These are phyloP conservation scores for Fusarium domesticum DNA, from an alignment of 2,329 filamentous ascomycete species.

Conservation along the genomic window DNA sequence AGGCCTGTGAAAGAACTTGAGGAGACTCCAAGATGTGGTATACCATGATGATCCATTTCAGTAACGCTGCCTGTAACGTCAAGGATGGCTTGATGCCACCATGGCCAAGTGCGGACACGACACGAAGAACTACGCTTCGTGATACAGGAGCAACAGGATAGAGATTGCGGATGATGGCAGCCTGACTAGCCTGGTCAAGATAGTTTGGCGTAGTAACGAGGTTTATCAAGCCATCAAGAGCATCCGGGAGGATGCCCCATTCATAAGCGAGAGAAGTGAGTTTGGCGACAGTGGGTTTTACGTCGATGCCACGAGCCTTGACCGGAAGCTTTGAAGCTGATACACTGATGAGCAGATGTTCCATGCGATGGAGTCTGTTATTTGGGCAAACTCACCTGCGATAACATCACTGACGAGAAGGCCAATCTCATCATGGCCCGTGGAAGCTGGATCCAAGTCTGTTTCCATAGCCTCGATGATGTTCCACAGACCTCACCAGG, in stretches of 20 bases:
- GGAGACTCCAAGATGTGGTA: slow-evolving; percentile 68
- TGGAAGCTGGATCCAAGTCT: slow-evolving; percentile 25
- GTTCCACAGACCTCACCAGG: background rate
- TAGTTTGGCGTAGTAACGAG: slow-evolving; percentile 64
- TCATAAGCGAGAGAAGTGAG: slow-evolving; percentile 64
- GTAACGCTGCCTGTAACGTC: slow-evolving; percentile 64
- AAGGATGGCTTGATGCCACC: slow-evolving; percentile 72
- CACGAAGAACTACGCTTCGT: slow-evolving; percentile 57
- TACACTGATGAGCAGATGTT: background rate
- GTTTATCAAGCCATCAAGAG: slow-evolving; percentile 62
- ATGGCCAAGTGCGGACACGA: slow-evolving; percentile 73
- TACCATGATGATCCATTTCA: slow-evolving; percentile 77
- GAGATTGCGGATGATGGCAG: slow-evolving; percentile 66
- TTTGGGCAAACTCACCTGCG: slow-evolving; percentile 27
- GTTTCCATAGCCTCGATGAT: slow-evolving; percentile 10
- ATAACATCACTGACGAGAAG: slow-evolving; percentile 39
- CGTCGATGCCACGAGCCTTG: slow-evolving; percentile 61
- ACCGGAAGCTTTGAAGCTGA: slow-evolving; percentile 58
- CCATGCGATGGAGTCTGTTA: background rate
- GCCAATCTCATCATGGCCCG: slow-evolving; percentile 34
- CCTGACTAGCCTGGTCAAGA: slow-evolving; percentile 73
- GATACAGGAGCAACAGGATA: slow-evolving; percentile 69
- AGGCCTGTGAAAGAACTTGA: slow-evolving; percentile 63
- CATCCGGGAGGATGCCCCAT: slow-evolving; percentile 59
- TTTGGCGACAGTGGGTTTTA: slow-evolving; percentile 62